phyloP scores from a whole-genome alignment of 192 early-diverging fungal species.

The Coemansia sp. region DNA sequence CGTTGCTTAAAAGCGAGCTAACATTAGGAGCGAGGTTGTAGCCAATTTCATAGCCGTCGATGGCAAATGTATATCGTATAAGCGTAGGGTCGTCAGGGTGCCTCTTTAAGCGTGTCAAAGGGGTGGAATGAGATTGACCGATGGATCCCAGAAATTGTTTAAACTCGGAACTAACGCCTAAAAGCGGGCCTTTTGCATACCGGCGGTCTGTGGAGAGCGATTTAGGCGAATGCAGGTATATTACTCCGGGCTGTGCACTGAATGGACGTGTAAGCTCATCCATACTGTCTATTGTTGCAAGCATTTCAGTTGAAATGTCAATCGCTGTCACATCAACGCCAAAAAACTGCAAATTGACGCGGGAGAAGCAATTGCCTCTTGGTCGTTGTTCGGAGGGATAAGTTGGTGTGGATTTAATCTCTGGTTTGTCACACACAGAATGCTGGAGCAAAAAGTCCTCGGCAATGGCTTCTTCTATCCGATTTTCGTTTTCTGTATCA shows the following conservation, averaged over 20 bases:
- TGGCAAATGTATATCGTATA: slow-evolving; percentile 31
- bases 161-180: slow-evolving; percentile 36
- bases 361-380: slow-evolving; percentile 22
- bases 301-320: slow-evolving; percentile 19
- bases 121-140: slow-evolving; percentile 8
- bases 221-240: slow-evolving; percentile 42
- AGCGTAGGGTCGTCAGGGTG: slow-evolving; percentile 20
- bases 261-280: slow-evolving; percentile 45
- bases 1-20: slow-evolving; percentile 42
- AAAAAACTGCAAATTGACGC: slow-evolving; percentile 9
- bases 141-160: slow-evolving; percentile 30
- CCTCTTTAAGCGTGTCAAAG: slow-evolving; percentile 20
- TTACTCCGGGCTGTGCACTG: slow-evolving; percentile 30
- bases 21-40: slow-evolving; percentile 50
- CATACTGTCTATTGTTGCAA: slow-evolving; percentile 31
- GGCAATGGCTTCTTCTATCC: slow-evolving; percentile 21
- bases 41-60: slow-evolving; percentile 34
- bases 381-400: slow-evolving; percentile 5
- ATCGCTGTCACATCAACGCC: slow-evolving; percentile 9
- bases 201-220: slow-evolving; percentile 29
- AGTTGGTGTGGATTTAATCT: slow-evolving; percentile 17
- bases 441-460: slow-evolving; percentile 18
- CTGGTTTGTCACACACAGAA: slow-evolving; percentile 11
- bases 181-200: slow-evolving; percentile 35
- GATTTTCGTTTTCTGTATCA: slow-evolving; percentile 24